Conservation (phyloP, 2,329 filamentous ascomycete genomes). For the Xylariomycetidae sp. region DNA sequence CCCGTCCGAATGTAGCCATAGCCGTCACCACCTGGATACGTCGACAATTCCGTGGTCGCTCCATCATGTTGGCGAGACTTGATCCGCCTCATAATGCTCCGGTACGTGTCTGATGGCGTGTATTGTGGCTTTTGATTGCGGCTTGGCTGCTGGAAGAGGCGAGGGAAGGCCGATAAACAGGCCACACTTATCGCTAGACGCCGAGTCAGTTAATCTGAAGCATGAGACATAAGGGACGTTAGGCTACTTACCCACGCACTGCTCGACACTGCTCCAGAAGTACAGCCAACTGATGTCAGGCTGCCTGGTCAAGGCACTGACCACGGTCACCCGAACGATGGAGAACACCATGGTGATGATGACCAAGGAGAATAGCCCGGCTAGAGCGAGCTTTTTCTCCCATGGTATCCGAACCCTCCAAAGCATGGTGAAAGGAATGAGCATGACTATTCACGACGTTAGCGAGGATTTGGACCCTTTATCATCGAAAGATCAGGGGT, state of each 20-base stretch:
- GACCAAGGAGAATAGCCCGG: constrained; percentile 8
- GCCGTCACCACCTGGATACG: too few relatives aligned
- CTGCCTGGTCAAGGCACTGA: background rate
- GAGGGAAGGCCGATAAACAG: constrained; percentile 8
- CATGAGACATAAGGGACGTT: constrained; percentile 12
- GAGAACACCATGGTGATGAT: constrained; percentile 8
- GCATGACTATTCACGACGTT: constrained; percentile 6
- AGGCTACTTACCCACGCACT: constrained; percentile 6
- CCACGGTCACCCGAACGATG: constrained; percentile 5
- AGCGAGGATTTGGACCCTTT: too few relatives aligned
- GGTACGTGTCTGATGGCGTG: too few relatives aligned
- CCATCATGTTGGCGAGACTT: too few relatives aligned
- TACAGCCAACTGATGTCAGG: constrained; percentile 5
- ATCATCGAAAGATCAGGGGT: too few relatives aligned
- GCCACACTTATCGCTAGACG: constrained; percentile 7
- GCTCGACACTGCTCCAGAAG: constrained; percentile 7
- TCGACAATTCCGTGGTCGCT: too few relatives aligned
- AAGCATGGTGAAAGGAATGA: constrained; percentile 6
- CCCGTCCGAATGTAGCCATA: too few relatives aligned
- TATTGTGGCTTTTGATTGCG: background rate
- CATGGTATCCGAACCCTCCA: constrained; percentile 8
- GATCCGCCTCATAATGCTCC: too few relatives aligned
- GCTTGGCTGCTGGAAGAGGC: constrained; percentile 4
- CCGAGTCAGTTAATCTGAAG: too few relatives aligned
- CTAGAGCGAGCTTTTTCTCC: constrained; percentile 8